Conservation (phyloP, 2,329 filamentous ascomycete species). For the Colletotrichum sp. region DNA sequence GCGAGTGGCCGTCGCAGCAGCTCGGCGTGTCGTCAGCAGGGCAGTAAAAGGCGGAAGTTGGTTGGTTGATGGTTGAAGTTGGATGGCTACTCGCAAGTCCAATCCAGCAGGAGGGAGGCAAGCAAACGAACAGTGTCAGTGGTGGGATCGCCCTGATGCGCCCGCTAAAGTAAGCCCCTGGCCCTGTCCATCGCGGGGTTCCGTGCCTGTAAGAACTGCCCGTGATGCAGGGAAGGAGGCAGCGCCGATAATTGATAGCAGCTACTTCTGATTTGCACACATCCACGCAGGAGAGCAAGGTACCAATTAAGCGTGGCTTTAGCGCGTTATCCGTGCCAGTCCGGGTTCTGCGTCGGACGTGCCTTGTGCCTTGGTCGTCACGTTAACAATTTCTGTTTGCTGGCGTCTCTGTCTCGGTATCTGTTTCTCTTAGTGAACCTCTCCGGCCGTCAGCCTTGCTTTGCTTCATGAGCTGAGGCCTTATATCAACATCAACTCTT, state of each 20-base stretch:
- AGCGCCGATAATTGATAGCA: background rate
- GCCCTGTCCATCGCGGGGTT: slow-evolving; percentile 21
- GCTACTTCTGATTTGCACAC: background rate
- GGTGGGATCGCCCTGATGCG: slow-evolving; percentile 17
- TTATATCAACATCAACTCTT: background rate
- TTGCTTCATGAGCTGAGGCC: background rate
- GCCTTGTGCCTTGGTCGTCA: background rate
- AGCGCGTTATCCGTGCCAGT: slow-evolving; percentile 12
- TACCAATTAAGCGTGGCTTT: slow-evolving; percentile 16
- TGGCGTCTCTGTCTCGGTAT: background rate
- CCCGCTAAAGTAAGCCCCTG: slow-evolving; percentile 19
- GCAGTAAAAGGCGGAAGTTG: background rate
- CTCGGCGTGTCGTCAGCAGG: slow-evolving; percentile 15
- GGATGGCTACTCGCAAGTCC: background rate
- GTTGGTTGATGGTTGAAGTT: slow-evolving; percentile 5
- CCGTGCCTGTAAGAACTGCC: slow-evolving; percentile 6
- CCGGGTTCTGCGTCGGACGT: background rate
- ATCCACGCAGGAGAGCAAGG: background rate
- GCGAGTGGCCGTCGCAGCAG: slow-evolving; percentile 5
- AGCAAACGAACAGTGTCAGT: background rate
- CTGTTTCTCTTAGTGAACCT: background rate
- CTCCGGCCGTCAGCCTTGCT: slow-evolving; percentile 4
- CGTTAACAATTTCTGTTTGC: slow-evolving; percentile 18
- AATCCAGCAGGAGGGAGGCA: background rate
- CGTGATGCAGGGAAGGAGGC: slow-evolving; percentile 1